Base-by-base conservation (phyloP, 192 early-diverging fungal species). In the Linnemannia elongata region DNA sequence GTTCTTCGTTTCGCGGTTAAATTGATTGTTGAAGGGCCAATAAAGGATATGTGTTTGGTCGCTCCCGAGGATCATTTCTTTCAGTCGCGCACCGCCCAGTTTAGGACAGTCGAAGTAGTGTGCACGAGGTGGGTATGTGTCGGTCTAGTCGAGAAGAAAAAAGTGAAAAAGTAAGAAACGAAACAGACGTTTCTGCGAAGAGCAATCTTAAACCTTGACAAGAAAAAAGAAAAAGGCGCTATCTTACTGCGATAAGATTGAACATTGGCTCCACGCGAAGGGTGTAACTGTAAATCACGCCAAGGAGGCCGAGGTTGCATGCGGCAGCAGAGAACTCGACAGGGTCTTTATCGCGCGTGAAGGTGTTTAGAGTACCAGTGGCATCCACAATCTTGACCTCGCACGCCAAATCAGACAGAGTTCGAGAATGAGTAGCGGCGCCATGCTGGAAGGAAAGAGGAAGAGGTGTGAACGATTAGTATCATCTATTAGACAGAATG, bases 11-110 rank as follows among this genome's bases (percentile, higher is more conserved):
- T 9, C 42, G 6, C 42, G 42, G 10, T 9, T 57, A 24, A 57
- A 24, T 8, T 57, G 5, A 57, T 20, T 24, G 27, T 88, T 85
- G 44, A 85, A 81, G 35, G 87, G 82, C 87, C 82, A 88, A 74
- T 88, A 85, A 30, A 88, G 80, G 45, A 88, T 49, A 71, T 84
- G 78, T 42, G 83, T 27, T 18, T 63, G 38, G 12, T 84, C 74
- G 39, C 69, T 77, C 41, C n/a, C n/a, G 6, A 69, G 60, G 42
- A 77, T 69, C 69, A 79, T 70, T 22, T 42, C 69, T 39, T 72
- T 72, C 42, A 82, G 22, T 35, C 78, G 63, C 18, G 55, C 22
- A 74, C 70, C 57, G 2, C 74, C 80, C 33, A 77, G 38, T 22
- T 49, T n/a, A 7, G 78, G 36, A 20, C 49, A 73, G 20, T n/a